Base-by-base conservation (phyloP, 2,329 filamentous ascomycete species). In the Pseudopyricularia javanii region DNA sequence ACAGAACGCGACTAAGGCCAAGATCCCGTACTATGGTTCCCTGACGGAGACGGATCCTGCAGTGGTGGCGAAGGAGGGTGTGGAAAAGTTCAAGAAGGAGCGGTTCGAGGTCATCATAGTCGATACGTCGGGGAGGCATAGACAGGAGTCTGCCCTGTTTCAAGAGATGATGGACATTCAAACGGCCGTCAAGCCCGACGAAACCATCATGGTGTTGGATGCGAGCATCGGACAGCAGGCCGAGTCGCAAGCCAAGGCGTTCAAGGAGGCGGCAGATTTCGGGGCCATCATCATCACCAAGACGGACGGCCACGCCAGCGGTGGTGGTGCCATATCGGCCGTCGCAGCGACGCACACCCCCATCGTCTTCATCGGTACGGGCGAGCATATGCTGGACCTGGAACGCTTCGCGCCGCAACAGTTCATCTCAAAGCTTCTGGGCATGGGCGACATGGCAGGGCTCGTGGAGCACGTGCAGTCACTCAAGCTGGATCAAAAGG, bases 251-350 rank as follows among this genome's bases (percentile, higher is more conserved):
- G 90, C 89, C 51, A 85, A 94, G 62, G 93, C 93, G 0, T 98
- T 98, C 80, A 98, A 98, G 68, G 90, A 95, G 59, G 88, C 91
- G 0, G 91, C 93, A 33, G 89, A 96, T 67, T 98, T 97, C 61
- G 93, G 93, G 64, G 90, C 93, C 58, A 98, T 98, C 62, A 95
- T 98, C 64, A 96, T 98, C 64, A 98, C 93, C 51, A 98, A 98
- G 74, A 97, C 91, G 0, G 93, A 98, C 65, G 93, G 93, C 58
- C 89, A 95, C 60, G 93, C 93, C 1, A 88, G 88, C 48, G 93
- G 93, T 61, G 93, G 93, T 75, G 93, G 93, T 72, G 93, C 93
- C 56, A 98, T 98, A 54, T 97, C 91, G 3, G 93, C 93, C 9
- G 93, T 98, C 54, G 93, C 93, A 1, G 93, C 93, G 2, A 98